Percentiles rank a stretch among this genome's conserved stretches.
Conservation (phyloP, 1,284 basidiomycete genomes). For the Apiotrichum gracile region DNA sequence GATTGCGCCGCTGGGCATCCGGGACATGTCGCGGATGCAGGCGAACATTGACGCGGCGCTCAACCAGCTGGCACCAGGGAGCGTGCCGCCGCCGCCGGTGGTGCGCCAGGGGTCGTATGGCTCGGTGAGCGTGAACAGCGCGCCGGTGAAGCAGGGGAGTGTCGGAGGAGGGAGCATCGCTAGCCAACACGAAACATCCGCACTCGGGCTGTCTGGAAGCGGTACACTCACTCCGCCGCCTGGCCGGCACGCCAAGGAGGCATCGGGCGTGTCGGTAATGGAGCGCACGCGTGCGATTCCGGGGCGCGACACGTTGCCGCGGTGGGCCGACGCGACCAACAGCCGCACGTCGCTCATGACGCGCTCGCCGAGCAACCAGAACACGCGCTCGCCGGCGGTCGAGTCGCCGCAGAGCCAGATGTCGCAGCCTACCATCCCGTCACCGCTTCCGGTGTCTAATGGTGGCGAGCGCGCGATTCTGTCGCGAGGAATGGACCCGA, state of each 20-base stretch:
- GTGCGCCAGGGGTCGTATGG: conserved; percentile 2
- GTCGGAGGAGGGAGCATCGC: neutral
- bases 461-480: conserved; percentile 35
- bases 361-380: neutral
- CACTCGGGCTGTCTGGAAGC: neutral
- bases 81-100: neutral
- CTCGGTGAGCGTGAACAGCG: neutral
- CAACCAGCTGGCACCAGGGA: neutral
- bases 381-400: neutral
- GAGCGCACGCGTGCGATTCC: conserved; percentile 14
- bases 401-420: neutral
- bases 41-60: conserved; percentile 9
- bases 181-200: neutral
- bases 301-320: conserved; percentile 10
- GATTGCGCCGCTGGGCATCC: conserved; percentile 43
- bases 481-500: conserved; percentile 35
- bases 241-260: no score
- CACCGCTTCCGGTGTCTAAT: neutral
- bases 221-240: neutral
- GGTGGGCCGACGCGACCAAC: neutral
- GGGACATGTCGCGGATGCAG: conserved; percentile 26
- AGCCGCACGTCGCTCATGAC: neutral
- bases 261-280: conserved; percentile 6
- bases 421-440: neutral
- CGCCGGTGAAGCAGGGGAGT: neutral